These are phyloP conservation scores for Candolleomyces eurysporus DNA, from an alignment of 768 basidiomycete species.

Conservation along the genomic window DNA sequence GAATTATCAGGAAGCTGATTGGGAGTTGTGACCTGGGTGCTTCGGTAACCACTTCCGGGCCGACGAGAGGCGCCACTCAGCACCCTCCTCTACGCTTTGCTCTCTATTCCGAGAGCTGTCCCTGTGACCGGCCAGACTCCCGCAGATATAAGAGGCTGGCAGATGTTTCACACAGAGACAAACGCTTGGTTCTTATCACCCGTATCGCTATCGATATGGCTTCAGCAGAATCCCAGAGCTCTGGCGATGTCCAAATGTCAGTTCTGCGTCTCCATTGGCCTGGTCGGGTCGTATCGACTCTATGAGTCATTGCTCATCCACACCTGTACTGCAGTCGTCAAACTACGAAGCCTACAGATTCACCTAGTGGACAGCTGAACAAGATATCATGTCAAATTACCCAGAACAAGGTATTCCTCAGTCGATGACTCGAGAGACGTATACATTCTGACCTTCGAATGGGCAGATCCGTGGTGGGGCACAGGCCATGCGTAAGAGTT, in stretches of 20 bases:
- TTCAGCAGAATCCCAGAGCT: slow-evolving; percentile 20
- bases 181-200: background rate
- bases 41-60: background rate
- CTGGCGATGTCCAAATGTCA: slow-evolving; percentile 58
- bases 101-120: background rate
- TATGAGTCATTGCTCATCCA: background rate
- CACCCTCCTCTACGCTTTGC: background rate
- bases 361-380: slow-evolving; percentile 50
- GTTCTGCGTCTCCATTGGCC: background rate
- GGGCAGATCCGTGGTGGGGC: slow-evolving; percentile 60
- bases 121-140: slow-evolving; percentile 9
- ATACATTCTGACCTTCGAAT: background rate
- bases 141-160: background rate
- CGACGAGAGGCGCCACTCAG: background rate
- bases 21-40: background rate
- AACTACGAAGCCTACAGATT: slow-evolving; percentile 18
- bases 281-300: too few species aligned
- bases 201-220: slow-evolving; percentile 33
- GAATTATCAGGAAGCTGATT: background rate
- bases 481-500: slow-evolving; percentile 77
- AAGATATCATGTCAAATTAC: slow-evolving; percentile 73
- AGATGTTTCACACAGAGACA: background rate
- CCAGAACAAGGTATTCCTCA: slow-evolving; percentile 62
- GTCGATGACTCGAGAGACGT: too few species aligned
- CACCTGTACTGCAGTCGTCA: slow-evolving; percentile 37